These are phyloP conservation scores for Colletotrichum somersetense DNA, from an alignment of 2,329 filamentous ascomycete genomes.

Conservation along the genomic window DNA sequence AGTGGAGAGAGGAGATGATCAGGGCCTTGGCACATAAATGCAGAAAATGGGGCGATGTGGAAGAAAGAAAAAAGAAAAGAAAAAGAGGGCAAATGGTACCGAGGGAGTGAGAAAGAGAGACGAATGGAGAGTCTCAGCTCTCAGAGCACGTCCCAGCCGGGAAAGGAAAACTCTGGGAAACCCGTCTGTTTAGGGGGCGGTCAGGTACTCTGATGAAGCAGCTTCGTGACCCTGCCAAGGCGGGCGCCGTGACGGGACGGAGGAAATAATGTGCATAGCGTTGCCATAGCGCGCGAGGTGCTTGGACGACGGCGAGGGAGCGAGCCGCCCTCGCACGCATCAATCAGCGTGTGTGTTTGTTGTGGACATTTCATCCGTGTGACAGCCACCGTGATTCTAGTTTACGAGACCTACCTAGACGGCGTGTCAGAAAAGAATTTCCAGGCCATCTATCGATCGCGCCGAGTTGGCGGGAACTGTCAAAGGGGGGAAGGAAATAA, in stretches of 20 bases:
- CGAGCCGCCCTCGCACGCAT: not conserved
- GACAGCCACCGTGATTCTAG: not conserved
- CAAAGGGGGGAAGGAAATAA: not conserved
- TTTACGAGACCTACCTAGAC: not conserved
- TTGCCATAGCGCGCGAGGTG: constrained; percentile 28
- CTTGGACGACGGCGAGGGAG: not conserved
- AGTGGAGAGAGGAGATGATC: not conserved
- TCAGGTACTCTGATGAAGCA: constrained; percentile 19
- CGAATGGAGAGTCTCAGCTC: too few relatives aligned
- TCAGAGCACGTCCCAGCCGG: too few relatives aligned
- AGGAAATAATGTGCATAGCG: constrained; percentile 4
- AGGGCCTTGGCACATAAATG: constrained; percentile 4
- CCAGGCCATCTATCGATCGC: not conserved
- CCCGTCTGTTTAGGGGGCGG: not conserved
- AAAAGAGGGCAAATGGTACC: not conserved
- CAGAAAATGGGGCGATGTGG: constrained; percentile 16
- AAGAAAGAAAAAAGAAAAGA: too few relatives aligned
- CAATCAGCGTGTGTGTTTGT: not conserved
- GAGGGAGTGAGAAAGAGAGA: not conserved
- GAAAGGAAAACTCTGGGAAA: not conserved
- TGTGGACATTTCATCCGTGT: not conserved
- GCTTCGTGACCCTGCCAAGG: constrained; percentile 40
- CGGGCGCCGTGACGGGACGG: constrained; percentile 29
- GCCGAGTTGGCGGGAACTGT: not conserved
- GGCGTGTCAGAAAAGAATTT: not conserved